Evolutionary conservation across 2,329 filamentous ascomycete species (phyloP).

Genomic region (Fusarium foetens): DNA sequence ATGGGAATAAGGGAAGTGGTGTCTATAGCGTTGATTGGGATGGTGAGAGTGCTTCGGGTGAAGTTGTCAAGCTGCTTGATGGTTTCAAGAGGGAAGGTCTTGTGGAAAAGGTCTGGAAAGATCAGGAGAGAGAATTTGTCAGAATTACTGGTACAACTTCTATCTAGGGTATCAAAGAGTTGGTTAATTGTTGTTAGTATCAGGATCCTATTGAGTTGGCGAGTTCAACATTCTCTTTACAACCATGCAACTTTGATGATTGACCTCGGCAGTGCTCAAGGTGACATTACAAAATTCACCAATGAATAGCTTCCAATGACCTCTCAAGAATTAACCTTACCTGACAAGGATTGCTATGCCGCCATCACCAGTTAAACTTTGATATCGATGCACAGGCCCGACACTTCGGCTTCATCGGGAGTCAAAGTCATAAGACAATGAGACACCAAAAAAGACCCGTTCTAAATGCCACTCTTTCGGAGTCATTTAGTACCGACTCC

Average conservation of each 20-base stretch:
- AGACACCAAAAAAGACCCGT: neutral
- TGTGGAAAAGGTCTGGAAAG: constrained; percentile 38
- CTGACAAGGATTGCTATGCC: neutral
- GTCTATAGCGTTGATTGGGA: constrained; percentile 41
- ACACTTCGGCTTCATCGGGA: constrained; percentile 21
- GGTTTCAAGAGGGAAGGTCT: constrained; percentile 29
- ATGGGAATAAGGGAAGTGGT: constrained; percentile 39
- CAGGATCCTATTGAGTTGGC: neutral
- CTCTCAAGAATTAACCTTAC: neutral
- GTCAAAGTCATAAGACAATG: neutral
- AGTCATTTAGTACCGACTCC: neutral
- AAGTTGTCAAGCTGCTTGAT: constrained; percentile 25
- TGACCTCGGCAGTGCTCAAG: neutral
- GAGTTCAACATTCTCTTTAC: neutral
- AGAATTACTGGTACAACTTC: constrained; percentile 21
- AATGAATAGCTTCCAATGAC: neutral
- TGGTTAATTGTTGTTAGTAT: too few species aligned
- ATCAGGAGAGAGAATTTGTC: constrained; percentile 41
- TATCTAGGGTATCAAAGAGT: neutral
- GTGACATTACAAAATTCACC: neutral
- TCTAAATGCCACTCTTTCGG: neutral
- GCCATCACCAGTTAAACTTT: neutral
- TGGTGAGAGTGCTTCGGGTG: constrained; percentile 31
- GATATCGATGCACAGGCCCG: neutral
- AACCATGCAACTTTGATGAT: neutral